These are phyloP conservation scores for Anacardium occidentale DNA, from an alignment of 345 rosid species.

Conservation along the genomic window DNA sequence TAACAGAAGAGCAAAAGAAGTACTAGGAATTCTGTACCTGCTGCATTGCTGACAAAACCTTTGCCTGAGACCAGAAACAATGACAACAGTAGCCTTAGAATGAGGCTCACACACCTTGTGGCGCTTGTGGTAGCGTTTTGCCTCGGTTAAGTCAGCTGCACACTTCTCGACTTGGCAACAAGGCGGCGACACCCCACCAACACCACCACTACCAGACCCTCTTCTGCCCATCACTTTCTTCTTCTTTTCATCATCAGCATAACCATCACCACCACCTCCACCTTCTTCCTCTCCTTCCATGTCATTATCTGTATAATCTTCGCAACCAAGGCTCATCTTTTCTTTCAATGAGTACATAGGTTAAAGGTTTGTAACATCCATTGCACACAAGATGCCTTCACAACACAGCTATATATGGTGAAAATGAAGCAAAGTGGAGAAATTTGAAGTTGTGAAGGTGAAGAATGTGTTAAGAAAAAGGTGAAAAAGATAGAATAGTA, in stretches of 20 bases:
- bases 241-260: slow-evolving; percentile 12
- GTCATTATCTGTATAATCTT: slow-evolving; percentile 57
- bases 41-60: slow-evolving; percentile 96
- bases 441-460: slow-evolving; percentile 15
- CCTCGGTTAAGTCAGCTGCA: slow-evolving; percentile 54
- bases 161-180: slow-evolving; percentile 73
- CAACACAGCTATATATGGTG: slow-evolving; percentile 12
- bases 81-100: slow-evolving; percentile 61
- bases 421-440: slow-evolving; percentile 17
- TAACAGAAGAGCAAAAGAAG: not conserved
- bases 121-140: slow-evolving; percentile 74
- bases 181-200: slow-evolving; percentile 35
- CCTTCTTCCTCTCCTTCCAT: slow-evolving; percentile 48
- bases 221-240: slow-evolving; percentile 28
- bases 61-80: slow-evolving; percentile 64
- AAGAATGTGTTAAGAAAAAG: not conserved
- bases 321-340: slow-evolving; percentile 35
- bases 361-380: slow-evolving; percentile 39
- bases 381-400: slow-evolving; percentile 10
- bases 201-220: slow-evolving; percentile 26
- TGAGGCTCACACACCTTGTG: slow-evolving; percentile 90
- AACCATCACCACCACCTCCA: slow-evolving; percentile 25
- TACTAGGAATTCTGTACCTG: slow-evolving; percentile 47
- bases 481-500: slow-evolving; percentile 21
- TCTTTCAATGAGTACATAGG: slow-evolving; percentile 32